Evolutionary conservation across 164 flowering plant species (phyloP), one percentile per base, ranked within the genome.

Genomic region (Saururus chinensis): DNA sequence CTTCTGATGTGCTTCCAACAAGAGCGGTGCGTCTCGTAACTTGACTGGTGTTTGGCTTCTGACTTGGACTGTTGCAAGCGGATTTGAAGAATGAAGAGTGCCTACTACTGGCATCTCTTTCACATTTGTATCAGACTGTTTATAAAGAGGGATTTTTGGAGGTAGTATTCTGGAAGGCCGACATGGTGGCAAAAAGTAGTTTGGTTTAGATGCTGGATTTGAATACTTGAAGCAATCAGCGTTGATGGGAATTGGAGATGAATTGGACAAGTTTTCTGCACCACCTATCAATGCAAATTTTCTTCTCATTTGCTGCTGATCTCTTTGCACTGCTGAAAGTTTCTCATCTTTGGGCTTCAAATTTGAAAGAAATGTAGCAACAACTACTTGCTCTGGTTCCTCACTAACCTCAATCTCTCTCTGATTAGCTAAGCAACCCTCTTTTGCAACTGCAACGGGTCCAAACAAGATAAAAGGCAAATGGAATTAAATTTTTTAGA

Each of bases 341-440:
- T 52, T 67, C 21, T 73, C 82, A 65, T 76, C 82, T 71, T 74
- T 83, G 23, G 70, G 66, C 59, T 66, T 77, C 30, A 77, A 70
- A 65, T 65, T 70, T 20, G 85, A 77, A 7, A 81, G 76, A 20
- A 77, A 77, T 59, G 73, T 75, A 25, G 77, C 70, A 26, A 84
- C 81, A 63, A 72, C 70, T 22, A 69, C 79, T 19, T 77, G 83
- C 40, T 77, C 86, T 26, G 79, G 78, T 25, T 80, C 81, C 63
- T 79, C 84, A 56, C 30, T 67, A 55, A 56, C 62, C 24, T 69
- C 73, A 49, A 56, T 26, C 66, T 73, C 80, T 62, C 73, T 77
- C 53, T 11, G 35, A 20, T 60, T 68, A 52, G 71, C 71, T 40
- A 60, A 37, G 40, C 64, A 70, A 67, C 71, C 72, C 68, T 70